Base-by-base conservation (phyloP, 2,329 filamentous ascomycete genomes). In the Aspergillus persii region DNA sequence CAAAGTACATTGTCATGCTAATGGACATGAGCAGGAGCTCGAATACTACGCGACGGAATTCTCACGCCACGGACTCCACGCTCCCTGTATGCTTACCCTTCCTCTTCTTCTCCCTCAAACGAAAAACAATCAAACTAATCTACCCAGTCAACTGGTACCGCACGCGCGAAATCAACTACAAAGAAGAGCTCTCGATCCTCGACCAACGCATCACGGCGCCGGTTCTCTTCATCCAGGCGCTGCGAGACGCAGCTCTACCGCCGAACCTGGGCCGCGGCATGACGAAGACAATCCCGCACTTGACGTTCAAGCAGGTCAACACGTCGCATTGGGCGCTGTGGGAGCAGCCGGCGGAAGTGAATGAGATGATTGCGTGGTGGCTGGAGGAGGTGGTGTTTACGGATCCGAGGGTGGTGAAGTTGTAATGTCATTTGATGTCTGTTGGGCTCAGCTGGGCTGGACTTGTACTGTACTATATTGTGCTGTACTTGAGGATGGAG, bases 251-350 rank as follows among this genome's bases (percentile, higher is more conserved):
- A 0, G 90, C 93, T 1, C 79, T 98, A 65, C 89, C 88, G 58
- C 87, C 90, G 0, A 78, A 81, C 44, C 85, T 97, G 84, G 84
- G 89, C 1, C 77, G 75, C 27, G 84, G 84, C 0, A 96, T 96
- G 91, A 87, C 87, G 23, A 79, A 81, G 63, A 78, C 80, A 62
- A 86, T 94, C 60, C 83, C 84, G 2, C 82, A 86, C 50, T 75
- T 96, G 69, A 89, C 84, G 7, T 81, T 83, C 61, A 82, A 78
- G 8, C 85, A 90, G 71, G 88, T 96, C 56, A 76, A 87, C 39
- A 83, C 89, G 0, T 80, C 83, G 18, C 95, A 98, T 76, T 98
- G 94, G 94, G 90, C 89, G 50, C 77, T 96, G 71, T 88, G 86
- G 80, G 86, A 96, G 79, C 85, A 84, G 63, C 83, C 89, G 0